phyloP scores from a whole-genome alignment of 345 rosid species.

The Moringa oleifera region DNA sequence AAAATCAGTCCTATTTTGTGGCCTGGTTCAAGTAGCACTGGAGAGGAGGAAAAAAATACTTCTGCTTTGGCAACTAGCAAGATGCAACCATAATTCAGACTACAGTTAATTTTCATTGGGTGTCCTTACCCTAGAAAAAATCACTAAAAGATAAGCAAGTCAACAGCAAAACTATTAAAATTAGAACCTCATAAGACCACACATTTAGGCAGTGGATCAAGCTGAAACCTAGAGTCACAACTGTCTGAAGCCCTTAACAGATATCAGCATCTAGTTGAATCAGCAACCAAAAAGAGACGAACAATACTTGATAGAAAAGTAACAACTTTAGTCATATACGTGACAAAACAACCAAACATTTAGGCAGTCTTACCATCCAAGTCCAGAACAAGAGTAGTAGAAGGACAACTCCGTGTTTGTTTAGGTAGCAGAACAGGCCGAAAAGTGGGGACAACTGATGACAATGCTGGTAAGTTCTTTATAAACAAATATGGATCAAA shows the following conservation, averaged over 20 bases:
- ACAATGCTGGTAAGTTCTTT: conserved; percentile 81
- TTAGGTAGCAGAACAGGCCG: conserved; percentile 82
- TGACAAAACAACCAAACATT: not conserved
- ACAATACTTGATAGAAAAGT: not conserved
- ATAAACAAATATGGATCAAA: conserved; percentile 91
- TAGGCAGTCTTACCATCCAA: conserved; percentile 71
- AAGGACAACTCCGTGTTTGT: conserved; percentile 96
- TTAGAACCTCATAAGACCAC: too few species aligned
- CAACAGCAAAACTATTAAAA: too few species aligned
- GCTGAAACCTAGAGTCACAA: too few species aligned
- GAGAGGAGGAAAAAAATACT: too few species aligned
- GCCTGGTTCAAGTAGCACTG: too few species aligned
- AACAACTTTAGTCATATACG: not conserved
- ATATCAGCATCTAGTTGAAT: not conserved
- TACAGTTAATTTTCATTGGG: too few species aligned
- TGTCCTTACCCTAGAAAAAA: too few species aligned
- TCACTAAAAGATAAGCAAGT: too few species aligned
- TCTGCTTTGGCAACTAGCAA: not conserved
- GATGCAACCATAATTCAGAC: too few species aligned
- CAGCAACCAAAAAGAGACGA: conserved; percentile 4
- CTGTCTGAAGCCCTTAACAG: too few species aligned
- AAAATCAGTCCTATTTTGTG: too few species aligned
- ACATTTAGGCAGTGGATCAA: too few species aligned
- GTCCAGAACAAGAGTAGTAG: conserved; percentile 89
- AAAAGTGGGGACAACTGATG: conserved; percentile 84